Base-by-base conservation (phyloP, 208 protist genomes). In the Sergeia podlipaevii region DNA sequence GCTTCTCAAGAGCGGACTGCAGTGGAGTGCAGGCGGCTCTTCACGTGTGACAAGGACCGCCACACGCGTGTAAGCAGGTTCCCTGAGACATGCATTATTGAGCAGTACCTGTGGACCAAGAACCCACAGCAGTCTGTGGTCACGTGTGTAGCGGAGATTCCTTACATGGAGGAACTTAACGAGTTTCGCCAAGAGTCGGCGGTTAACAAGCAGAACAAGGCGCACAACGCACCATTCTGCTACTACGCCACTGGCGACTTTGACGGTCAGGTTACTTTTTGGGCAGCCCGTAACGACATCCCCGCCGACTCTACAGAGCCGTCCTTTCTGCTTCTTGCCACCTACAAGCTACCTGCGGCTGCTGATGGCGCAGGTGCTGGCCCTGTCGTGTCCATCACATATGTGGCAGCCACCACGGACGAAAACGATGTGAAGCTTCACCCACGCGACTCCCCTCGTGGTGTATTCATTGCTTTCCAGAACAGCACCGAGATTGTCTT, bases 21-120 rank as follows among this genome's bases (percentile, higher is more conserved):
- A 7, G 44, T 70, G 20, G 47, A 27, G 18, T 66, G 65, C 24
- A 74, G 87, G 13, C 74, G 87, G 29, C 60, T 94, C 39, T 84
- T 95, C 50, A 89, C 81, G 5, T 88, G 76, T 57, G 88, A 95
- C 59, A 89, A 84, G 62, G 88, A 95, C 53, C 34, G 74, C 37
- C 88, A 91, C 65, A 67, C 56, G 2, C 80, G 88, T 11, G 83
- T 95, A 18, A 92, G 84, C 56, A 58, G 68, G 53, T 95, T 78
- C 64, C 83, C 88, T 4, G 79, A 90, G 32, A 70, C 85, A 6
- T 89, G 86, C 73, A 36, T 66, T 20, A 77, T 95, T 23, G 84
- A 91, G 54, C 84, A 92, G 59, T 95, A 80, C 60, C 64, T 95
- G 20, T 95, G 84, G 82, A 73, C 67, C 10, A 57, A 70, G 34